Evolutionary conservation across 331 rosid species (phyloP), one percentile per base, ranked within the genome.

Genomic region (Quercus phellos): DNA sequence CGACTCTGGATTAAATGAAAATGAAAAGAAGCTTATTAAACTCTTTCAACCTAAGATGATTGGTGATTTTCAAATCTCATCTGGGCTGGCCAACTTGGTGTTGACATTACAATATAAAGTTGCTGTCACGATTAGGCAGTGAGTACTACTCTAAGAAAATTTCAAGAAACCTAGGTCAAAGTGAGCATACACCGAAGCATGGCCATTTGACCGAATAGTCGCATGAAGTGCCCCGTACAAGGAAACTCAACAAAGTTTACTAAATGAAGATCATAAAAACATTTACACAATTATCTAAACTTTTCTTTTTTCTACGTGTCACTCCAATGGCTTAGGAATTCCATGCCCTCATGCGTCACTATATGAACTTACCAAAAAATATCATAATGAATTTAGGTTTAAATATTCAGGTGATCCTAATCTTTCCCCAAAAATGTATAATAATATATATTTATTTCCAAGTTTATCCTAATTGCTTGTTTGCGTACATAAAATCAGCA

Each of bases 381-480:
- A 21, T 70, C 27, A 7, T 70, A 43, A 70, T 22, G 7, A 74
- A 21, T 56, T 74, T 27, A 58, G 14, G 13, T 58, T 58, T 58
- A 58, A 22, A 58, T 58, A 58, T 58, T 22, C 29, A 58, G 64
- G 32, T 58, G 64, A 58, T 11, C 9, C n/a, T 30, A n/a, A 43
- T 38, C 13, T 66, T 53, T 64, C 32, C 66, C 61, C 18, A 22
- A 77, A 53, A 53, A 54, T 68, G 46, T 35, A 53, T 55, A 68
- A 77, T 3, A 46, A 46, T 46, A 46, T 55, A 77, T 54, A 53
- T 27, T 51, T 22, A 38, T 38, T 38, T 38, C 46, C 61, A 75
- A 63, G 53, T 26, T 38, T 75, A 63, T 72, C 35, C 80, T 66
- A 75, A 55, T 53, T 70, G 43, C 74, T 78, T 76, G 58, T 72